Conservation (phyloP, 2,329 filamentous ascomycete species). For the Aspergillus sp. region DNA sequence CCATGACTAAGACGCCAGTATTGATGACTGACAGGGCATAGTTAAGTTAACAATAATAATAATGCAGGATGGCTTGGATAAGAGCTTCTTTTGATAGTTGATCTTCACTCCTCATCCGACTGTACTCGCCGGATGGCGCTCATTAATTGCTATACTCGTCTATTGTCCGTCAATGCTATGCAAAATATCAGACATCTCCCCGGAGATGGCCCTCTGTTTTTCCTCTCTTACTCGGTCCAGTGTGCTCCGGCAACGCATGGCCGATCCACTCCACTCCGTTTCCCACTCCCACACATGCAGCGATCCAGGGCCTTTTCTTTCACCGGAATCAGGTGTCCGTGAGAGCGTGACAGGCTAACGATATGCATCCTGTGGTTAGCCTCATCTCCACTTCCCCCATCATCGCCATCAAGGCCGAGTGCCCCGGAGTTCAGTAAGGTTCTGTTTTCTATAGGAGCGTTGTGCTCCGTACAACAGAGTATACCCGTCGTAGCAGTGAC, state of each 20-base stretch:
- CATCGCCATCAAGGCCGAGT: neutral
- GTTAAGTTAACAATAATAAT: neutral
- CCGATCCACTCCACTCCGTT: slow-evolving; percentile 14
- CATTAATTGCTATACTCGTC: no score
- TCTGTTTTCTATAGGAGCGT: neutral
- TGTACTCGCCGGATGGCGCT: neutral
- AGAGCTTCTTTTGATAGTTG: neutral
- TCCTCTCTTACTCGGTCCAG: slow-evolving; percentile 26
- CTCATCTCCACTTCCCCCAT: slow-evolving; percentile 6
- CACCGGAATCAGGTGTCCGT: slow-evolving; percentile 13
- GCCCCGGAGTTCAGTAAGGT: neutral
- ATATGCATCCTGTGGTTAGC: neutral
- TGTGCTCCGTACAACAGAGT: slow-evolving; percentile 1
- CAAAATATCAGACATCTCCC: neutral
- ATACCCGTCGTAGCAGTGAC: neutral
- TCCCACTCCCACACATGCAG: slow-evolving; percentile 6
- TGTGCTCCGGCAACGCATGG: slow-evolving; percentile 30
- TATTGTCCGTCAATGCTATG: neutral
- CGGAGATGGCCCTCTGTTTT: slow-evolving; percentile 1
- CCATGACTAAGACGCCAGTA: neutral
- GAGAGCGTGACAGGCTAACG: neutral
- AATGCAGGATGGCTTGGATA: neutral
- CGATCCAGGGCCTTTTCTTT: slow-evolving; percentile 3
- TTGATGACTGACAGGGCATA: neutral
- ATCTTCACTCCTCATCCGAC: neutral